A percentile compares a stretch with the other conserved stretches of the same genome.
phyloP scores from a whole-genome alignment of 2,329 filamentous ascomycete species.

The Hortaea werneckii region DNA sequence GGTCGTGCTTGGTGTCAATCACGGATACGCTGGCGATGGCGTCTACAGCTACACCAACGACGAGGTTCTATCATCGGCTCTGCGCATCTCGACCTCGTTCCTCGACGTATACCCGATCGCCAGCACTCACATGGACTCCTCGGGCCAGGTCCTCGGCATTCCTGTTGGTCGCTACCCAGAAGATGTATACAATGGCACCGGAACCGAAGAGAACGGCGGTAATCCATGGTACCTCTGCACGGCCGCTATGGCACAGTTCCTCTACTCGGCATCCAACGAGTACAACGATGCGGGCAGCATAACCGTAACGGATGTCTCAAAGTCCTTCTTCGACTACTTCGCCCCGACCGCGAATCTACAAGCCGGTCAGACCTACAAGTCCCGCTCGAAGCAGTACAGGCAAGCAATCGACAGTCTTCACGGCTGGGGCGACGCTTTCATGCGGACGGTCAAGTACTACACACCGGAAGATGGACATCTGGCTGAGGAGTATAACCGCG shows the following conservation, averaged over 20 bases:
- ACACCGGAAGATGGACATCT: conserved; percentile 18
- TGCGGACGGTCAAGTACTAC: conserved; percentile 24
- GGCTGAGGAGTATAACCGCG: conserved; percentile 24
- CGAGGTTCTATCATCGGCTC: conserved; percentile 20
- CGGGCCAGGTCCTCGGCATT: conserved; percentile 20
- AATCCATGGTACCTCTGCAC: conserved; percentile 29
- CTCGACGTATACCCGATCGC: conserved; percentile 20
- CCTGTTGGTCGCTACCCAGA: conserved; percentile 28
- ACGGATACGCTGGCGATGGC: conserved; percentile 23
- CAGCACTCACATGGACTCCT: conserved; percentile 16
- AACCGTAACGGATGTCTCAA: conserved; percentile 18
- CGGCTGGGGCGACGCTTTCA: conserved; percentile 27
- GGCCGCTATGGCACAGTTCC: conserved; percentile 21
- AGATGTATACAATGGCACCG: conserved; percentile 25
- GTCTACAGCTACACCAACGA: conserved; percentile 25
- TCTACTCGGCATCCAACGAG: conserved; percentile 18
- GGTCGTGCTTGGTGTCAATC: conserved; percentile 23
- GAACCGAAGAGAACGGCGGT: conserved; percentile 19
- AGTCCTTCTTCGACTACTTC: conserved; percentile 27
- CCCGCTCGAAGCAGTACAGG: conserved; percentile 13
- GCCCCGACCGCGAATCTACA: conserved; percentile 15
- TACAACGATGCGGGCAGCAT: conserved; percentile 15
- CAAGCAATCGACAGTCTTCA: conserved; percentile 16
- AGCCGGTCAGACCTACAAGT: conserved; percentile 15
- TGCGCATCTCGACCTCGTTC: conserved; percentile 22